Base-by-base conservation (phyloP, 768 basidiomycete species). In the Rhodotorula graminis region DNA sequence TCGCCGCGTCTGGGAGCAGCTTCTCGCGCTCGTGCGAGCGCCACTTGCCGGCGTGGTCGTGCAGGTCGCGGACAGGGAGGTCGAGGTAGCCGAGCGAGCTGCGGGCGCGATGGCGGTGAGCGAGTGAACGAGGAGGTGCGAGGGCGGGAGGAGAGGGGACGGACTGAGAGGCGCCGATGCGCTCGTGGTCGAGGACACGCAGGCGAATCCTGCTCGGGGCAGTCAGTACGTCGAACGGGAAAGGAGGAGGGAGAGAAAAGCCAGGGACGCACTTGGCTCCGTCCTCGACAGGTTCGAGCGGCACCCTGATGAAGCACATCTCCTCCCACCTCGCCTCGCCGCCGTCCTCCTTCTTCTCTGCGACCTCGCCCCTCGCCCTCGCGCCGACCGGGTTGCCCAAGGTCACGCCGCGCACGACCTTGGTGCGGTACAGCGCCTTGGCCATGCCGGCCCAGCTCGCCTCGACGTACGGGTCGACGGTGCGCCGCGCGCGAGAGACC, bases 311-410 rank as follows among this genome's bases (percentile, higher is more conserved):
- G 25, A 74, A 74, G 47, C 53, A 59, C 44, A 68, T 61, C 65
- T 74, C 73, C 42, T 74, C 73, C 73, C 73, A 74, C 29, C 61
- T 59, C 42, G 73, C 69, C 44, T 74, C 53, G 10, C 59, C 27
- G 12, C 25, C 42, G 40, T 60, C 59, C 1, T 37, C 33, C 10
- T 18, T 16, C 56, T 57, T 37, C 56, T 55, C 53, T 14, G 15
- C 53, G 3, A 15, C 14, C n/a, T 11, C 29, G n/a, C n/a, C 53
- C n/a, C 15, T 10, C n/a, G 25, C 31, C 56, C 16, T 21, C 19
- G 14, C 53, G 53, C n/a, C n/a, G 1, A 29, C 53, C n/a, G 27
- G 3, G n/a, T 29, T 29, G 27, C 53, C 53, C 14, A 55, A n/a
- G 10, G 7, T 57, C 16, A 57, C 56, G 21, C 11, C 10, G 4